These are phyloP conservation scores for Nigrospora osmanthi DNA, from an alignment of 2,329 filamentous ascomycete genomes.

Conservation along the genomic window DNA sequence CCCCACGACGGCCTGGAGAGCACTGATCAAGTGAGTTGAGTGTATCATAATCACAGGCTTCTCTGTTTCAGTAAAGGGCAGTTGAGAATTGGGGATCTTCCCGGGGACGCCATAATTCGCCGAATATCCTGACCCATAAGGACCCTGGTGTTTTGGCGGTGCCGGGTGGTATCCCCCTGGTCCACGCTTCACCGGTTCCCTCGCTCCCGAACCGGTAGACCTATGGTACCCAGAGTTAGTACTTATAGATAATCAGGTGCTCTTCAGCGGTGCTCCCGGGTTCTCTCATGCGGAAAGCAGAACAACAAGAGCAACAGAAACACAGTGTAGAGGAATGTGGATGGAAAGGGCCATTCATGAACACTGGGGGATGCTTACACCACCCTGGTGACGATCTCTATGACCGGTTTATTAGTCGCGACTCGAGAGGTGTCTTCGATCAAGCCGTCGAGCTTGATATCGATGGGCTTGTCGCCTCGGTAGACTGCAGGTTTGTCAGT, in stretches of 20 bases:
- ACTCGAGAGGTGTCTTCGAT: constrained; percentile 9
- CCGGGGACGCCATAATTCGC: constrained; percentile 12
- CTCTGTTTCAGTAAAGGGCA: constrained; percentile 18
- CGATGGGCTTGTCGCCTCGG: constrained; percentile 29
- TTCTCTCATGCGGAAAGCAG: too few species aligned
- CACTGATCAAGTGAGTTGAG: constrained; percentile 36
- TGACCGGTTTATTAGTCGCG: constrained; percentile 22
- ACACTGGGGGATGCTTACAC: too few species aligned
- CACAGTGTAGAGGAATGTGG: too few species aligned
- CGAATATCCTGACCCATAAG: constrained; percentile 17
- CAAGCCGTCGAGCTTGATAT: constrained; percentile 20
- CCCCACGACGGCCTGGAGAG: constrained; percentile 36
- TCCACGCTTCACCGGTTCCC: too few species aligned
- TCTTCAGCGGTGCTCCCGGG: constrained; percentile 11
- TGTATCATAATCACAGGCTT: constrained; percentile 33
- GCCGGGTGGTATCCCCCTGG: too few species aligned
- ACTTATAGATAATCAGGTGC: constrained; percentile 2
- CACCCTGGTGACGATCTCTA: constrained; percentile 36
- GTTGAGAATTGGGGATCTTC: constrained; percentile 10
- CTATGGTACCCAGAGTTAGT: not conserved
- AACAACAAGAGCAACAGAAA: too few species aligned
- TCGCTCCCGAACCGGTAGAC: not conserved
- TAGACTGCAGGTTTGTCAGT: constrained; percentile 18
- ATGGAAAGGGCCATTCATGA: too few species aligned
- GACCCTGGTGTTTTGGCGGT: too few species aligned